Base-by-base conservation (phyloP, 768 basidiomycete species). In the Piloderma croceum region DNA sequence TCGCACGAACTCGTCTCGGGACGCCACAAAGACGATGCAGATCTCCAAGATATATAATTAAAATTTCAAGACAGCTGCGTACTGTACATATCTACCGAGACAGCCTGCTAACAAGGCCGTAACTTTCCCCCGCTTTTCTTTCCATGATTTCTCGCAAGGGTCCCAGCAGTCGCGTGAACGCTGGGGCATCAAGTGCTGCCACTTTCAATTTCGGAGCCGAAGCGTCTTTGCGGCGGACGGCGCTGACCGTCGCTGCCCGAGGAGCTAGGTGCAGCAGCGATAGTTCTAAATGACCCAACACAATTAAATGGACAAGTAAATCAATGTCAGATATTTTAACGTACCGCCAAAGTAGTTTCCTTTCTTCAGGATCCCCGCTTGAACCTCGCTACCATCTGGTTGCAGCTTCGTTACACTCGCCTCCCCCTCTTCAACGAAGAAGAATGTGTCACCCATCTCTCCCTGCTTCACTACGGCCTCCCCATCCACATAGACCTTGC, bases 311-410 rank as follows among this genome's bases (percentile, higher is more conserved):
- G 19, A 3, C 40, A 45, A 41, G 38, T 15, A 31, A 31, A 32
- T 20, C 18, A 35, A 13, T 21, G 24, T 19, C 31, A 34, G 25
- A 18, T 2, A 40, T 10, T n/a, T 50, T 19, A 6, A 38, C 80
- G 59, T 49, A 92, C 93, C 94, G 65, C 94, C 94, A 66, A 99
- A 99, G 70, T 98, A 99, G 59, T 99, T 93, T 6, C 94, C 94
- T 56, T 92, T 90, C 54, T 70, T 76, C 39, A 90, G 74, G 40
- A 68, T 76, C 5, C 84, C 85, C 9, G 98, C 87, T 11, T 74
- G 65, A 36, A 88, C 73, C 52, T 87, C 81, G 58, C 65, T 57
- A 34, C 76, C 70, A 0, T 77, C 82, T 34, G 76, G 73, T 43
- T 70, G 68, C 43, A 81, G 77, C 67, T 96, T 93, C 33, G 86